Conservation (phyloP, 1,139 yeast genomes). For the Pichia kudriavzevii region DNA sequence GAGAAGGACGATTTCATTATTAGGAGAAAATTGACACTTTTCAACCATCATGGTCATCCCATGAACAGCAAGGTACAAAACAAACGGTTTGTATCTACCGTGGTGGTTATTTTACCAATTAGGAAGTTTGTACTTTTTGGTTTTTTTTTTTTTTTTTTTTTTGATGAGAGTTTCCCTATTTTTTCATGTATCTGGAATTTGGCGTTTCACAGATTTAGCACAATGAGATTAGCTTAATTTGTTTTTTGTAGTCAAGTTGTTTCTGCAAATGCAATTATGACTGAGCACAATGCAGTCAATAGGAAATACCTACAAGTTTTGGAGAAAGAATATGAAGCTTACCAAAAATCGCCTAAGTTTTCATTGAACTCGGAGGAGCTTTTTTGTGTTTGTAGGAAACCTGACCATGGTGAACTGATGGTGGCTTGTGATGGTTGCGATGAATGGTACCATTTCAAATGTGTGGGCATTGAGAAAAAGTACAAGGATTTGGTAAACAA, state of each 20-base stretch:
- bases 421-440: slow-evolving; percentile 93
- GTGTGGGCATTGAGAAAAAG: slow-evolving; percentile 54
- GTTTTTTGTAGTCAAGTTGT: not conserved
- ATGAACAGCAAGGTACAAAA: no score
- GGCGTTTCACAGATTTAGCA: no score
- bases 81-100: no score
- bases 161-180: no score
- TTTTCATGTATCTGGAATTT: no score
- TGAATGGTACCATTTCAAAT: slow-evolving; percentile 87
- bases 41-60: no score
- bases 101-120: no score
- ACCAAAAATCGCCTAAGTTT: slow-evolving; percentile 37
- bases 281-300: not conserved
- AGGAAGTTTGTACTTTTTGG: no score
- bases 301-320: slow-evolving; percentile 29
- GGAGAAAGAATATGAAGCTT: slow-evolving; percentile 40
- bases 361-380: slow-evolving; percentile 49
- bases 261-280: not conserved
- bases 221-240: no score
- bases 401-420: slow-evolving; percentile 80
- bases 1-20: no score
- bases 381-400: slow-evolving; percentile 71
- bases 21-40: no score
- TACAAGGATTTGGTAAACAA: slow-evolving; percentile 53
- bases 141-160: no score